phyloP scores from a whole-genome alignment of 2,329 filamentous ascomycete genomes.

The Sporothrix dimorphospora region DNA sequence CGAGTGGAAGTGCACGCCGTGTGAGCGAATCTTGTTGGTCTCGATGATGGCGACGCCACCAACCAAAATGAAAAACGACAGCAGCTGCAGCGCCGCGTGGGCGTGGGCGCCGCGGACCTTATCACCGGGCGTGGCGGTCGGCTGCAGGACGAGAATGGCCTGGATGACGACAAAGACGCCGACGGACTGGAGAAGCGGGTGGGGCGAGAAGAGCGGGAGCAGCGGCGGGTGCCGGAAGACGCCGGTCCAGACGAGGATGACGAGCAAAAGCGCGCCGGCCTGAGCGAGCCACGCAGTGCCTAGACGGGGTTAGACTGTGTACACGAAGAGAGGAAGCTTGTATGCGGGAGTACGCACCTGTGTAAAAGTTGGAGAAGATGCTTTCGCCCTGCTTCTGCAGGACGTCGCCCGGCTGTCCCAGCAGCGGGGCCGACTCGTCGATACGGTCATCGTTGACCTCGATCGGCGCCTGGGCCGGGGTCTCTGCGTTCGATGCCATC shows the following conservation, averaged over 20 bases:
- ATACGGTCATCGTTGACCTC: conserved; percentile 33
- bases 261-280: conserved; percentile 73
- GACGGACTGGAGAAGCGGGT: conserved; percentile 72
- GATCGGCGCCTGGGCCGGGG: conserved; percentile 57
- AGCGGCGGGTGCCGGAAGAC: conserved; percentile 64
- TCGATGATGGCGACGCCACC: conserved; percentile 73
- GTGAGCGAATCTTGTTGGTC: conserved; percentile 76
- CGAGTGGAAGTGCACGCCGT: conserved; percentile 75
- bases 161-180: conserved; percentile 77
- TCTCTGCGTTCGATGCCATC: conserved; percentile 72
- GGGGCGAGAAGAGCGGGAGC: conserved; percentile 82
- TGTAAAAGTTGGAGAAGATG: conserved; percentile 71
- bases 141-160: conserved; percentile 83
- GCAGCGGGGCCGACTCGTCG: conserved; percentile 69
- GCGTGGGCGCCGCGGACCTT: conserved; percentile 64
- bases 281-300: conserved; percentile 83
- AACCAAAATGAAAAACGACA: conserved; percentile 64
- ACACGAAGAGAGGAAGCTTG: neutral
- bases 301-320: conserved; percentile 42
- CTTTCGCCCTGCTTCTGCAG: conserved; percentile 67
- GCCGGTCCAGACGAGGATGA: conserved; percentile 74
- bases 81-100: conserved; percentile 71
- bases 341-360: conserved; percentile 60
- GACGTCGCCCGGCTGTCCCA: conserved; percentile 73
- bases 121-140: conserved; percentile 75